phyloP scores from a whole-genome alignment of 2,329 filamentous ascomycete species.

The Chrysosporium queenslandicum region DNA sequence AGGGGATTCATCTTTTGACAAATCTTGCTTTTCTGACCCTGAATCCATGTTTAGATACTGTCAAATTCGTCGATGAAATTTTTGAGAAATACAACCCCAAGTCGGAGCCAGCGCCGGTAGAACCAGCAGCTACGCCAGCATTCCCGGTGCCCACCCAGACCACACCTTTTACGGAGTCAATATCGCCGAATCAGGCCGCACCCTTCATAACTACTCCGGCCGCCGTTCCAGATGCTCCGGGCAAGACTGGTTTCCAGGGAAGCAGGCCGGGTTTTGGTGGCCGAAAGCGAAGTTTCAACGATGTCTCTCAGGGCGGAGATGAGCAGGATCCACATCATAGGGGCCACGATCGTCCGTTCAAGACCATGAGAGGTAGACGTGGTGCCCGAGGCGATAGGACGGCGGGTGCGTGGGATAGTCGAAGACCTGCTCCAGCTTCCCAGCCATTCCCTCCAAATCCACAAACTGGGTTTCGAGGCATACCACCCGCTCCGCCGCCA shows the following conservation, averaged over 20 bases:
- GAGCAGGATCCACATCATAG: constrained; percentile 35
- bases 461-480: constrained; percentile 29
- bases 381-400: constrained; percentile 21
- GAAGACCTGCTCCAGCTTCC: constrained; percentile 30
- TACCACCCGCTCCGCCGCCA: constrained; percentile 33
- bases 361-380: constrained; percentile 34
- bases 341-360: constrained; percentile 38
- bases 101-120: constrained; percentile 24
- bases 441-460: constrained; percentile 23
- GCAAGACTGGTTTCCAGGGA: constrained; percentile 18
- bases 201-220: constrained; percentile 19
- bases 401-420: constrained; percentile 32
- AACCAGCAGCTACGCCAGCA: constrained; percentile 19
- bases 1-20: too few species aligned
- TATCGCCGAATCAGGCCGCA: constrained; percentile 16
- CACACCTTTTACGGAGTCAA: constrained; percentile 15
- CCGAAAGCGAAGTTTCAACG: constrained; percentile 46
- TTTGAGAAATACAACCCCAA: constrained; percentile 43
- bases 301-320: constrained; percentile 39
- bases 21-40: background rate
- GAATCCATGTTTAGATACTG: constrained; percentile 34
- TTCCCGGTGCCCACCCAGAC: constrained; percentile 18
- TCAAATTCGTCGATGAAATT: constrained; percentile 47
- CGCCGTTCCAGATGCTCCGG: background rate
- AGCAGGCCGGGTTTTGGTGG: constrained; percentile 27